These are phyloP conservation scores for Zymoseptoria brevis DNA, from an alignment of 2,329 filamentous ascomycete genomes.

Conservation along the genomic window DNA sequence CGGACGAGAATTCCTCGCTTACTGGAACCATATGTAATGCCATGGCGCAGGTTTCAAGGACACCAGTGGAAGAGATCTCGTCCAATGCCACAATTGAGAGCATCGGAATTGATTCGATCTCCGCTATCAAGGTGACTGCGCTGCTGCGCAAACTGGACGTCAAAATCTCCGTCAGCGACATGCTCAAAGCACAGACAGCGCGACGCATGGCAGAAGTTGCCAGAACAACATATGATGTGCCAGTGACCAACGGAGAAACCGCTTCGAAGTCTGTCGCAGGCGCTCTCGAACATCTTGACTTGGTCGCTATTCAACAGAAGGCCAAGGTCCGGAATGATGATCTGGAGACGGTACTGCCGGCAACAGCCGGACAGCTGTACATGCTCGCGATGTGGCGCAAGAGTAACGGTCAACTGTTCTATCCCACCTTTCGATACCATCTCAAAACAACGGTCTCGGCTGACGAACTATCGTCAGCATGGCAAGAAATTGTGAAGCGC, in stretches of 20 bases:
- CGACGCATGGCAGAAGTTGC: conserved; percentile 50
- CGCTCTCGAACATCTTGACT: conserved; percentile 8
- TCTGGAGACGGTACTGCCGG: conserved; percentile 56
- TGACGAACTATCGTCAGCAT: conserved; percentile 48
- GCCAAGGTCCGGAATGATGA: conserved; percentile 36
- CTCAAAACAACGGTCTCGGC: conserved; percentile 36
- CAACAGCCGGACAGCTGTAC: conserved; percentile 69
- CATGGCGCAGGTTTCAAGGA: conserved; percentile 51
- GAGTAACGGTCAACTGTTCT: conserved; percentile 60
- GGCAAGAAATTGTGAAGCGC: conserved; percentile 49
- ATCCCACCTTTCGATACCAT: conserved; percentile 60
- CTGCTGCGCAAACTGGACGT: conserved; percentile 59
- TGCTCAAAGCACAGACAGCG: conserved; percentile 60
- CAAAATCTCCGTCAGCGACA: conserved; percentile 58
- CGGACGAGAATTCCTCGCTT: conserved; percentile 2
- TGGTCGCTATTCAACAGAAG: background rate
- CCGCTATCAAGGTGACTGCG: conserved; percentile 72
- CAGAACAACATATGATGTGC: background rate
- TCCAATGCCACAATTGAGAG: conserved; percentile 65
- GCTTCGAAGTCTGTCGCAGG: conserved; percentile 11
- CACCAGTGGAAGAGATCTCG: conserved; percentile 51
- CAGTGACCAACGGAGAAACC: conserved; percentile 28
- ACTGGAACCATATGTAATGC: conserved; percentile 36
- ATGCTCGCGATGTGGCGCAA: conserved; percentile 72
- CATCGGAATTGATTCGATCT: conserved; percentile 85